Base-by-base conservation (phyloP, 1,139 yeast genomes). In the Debaryomyces coudertii region DNA sequence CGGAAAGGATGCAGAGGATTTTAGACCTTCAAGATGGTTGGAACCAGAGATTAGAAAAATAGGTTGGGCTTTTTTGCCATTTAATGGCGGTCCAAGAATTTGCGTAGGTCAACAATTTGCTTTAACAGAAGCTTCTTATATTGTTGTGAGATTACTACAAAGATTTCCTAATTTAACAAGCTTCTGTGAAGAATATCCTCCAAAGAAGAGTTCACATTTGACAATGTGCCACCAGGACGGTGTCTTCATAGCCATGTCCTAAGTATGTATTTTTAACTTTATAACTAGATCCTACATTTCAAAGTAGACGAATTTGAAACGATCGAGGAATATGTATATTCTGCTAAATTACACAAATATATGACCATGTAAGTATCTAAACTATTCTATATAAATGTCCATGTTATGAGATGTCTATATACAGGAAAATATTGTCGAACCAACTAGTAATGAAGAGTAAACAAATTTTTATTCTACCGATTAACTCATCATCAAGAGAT, bases 71-170 rank as follows among this genome's bases (percentile, higher is more conserved):
- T 79, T 65, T 57, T 58, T 79, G 23, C 83, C 83, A 5, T 79
- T 79, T 65, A 80, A 80, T 53, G 85, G 84, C 41, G 85, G 85
- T 5, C 85, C 85, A 25, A 66, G 85, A 47, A 79, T 80, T 46
- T 80, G 85, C 54, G 64, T 80, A 42, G 85, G 85, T 14, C 84
- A 80, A 60, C 84, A 79, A 57, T 78, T 76, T 61, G 84, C 83
- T 1, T 69, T 80, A 47, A 78, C 83, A 14, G 85, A 80, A 59
- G 79, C 81, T 3, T 66, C 77, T 3, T 79, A 77, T 50, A 71
- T 74, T 7, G 53, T 74, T 33, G 69, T 67, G 12, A 63, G 83
- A 46, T 56, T 80, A 42, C 58, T 63, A 27, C 80, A 75, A 57
- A 51, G 54, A 42, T 65, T 63, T 47, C 55, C 58, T 9, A 52